phyloP scores from a whole-genome alignment of 2,329 filamentous ascomycete species.

The Talaromyces amestolkiae region DNA sequence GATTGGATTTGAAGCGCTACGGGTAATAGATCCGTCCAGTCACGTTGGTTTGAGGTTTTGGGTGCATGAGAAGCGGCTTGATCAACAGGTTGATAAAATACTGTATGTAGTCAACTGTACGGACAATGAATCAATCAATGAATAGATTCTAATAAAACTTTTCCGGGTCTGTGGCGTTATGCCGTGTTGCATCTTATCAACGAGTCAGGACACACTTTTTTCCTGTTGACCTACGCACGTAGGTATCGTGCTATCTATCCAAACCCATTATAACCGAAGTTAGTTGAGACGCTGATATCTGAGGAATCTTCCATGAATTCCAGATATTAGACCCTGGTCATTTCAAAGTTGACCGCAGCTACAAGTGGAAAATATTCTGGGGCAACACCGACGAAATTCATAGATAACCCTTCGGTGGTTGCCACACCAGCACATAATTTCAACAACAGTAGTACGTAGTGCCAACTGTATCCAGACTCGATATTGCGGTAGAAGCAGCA shows the following conservation, averaged over 20 bases:
- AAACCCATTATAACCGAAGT: background rate
- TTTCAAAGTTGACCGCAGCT: background rate
- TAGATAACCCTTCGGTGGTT: background rate
- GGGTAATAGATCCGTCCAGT: background rate
- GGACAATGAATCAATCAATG: background rate
- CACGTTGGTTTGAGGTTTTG: background rate
- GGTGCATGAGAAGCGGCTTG: background rate
- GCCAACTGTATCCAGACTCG: background rate
- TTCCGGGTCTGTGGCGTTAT: background rate
- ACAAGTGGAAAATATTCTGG: background rate
- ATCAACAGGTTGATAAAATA: background rate
- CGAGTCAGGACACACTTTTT: background rate
- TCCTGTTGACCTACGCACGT: background rate
- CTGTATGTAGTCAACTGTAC: background rate
- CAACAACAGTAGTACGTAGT: background rate
- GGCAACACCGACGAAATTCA: background rate
- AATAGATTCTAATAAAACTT: background rate
- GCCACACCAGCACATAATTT: background rate
- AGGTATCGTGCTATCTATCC: background rate
- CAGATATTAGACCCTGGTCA: background rate
- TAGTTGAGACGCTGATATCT: background rate
- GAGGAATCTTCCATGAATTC: background rate
- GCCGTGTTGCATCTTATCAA: background rate
- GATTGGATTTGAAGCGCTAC: background rate
- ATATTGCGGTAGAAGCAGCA: background rate